Evolutionary conservation across 1,284 basidiomycete genomes (phyloP), one percentile per base, ranked within the genome.

Genomic region (Irpex sp.): DNA sequence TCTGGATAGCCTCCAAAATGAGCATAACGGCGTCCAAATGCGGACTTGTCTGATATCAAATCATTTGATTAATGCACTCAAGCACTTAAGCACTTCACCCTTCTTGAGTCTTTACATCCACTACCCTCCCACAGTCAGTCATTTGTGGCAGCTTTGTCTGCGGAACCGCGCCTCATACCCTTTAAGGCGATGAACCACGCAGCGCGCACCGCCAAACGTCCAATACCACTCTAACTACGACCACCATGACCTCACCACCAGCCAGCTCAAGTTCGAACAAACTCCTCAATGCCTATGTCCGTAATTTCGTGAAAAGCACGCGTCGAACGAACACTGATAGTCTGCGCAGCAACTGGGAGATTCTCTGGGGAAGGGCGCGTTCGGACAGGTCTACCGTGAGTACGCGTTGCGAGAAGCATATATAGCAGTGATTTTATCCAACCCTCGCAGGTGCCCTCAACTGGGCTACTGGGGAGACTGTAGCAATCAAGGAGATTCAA

Each of bases 401-500:
- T 84, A 42, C 42, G 14, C 56, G 56, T 53, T 56, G 53, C 23
- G 53, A 28, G 49, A 10, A 57, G 35, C 54, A 3, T 54, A 36
- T 52, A 9, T 5, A 3, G 19, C 18, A 6, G 18, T 12, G 58
- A 53, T 53, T 9, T 23, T 47, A 16, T 28, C 28, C 60, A 23
- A 2, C 28, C 28, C 28, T 33, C 28, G 28, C 66, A 93, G 91
- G 93, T 69, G 94, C 94, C 37, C 82, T 99, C 72, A 98, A 98
- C 73, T 98, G 94, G 88, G 90, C 90, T 42, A 97, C 94, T 23
- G 96, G 96, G 55, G 95, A 97, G 78, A 96, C 94, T 1, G 94
- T 97, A 37, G 94, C 94, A 6, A 90, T 96, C 71, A 98, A 96
- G 82, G 94, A 93, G 75, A 96, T 96, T 70, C 90, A 94, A 69